Evolutionary conservation across 352 stramenopile genomes (phyloP).

Genomic region (Pythium scleroteichum): DNA sequence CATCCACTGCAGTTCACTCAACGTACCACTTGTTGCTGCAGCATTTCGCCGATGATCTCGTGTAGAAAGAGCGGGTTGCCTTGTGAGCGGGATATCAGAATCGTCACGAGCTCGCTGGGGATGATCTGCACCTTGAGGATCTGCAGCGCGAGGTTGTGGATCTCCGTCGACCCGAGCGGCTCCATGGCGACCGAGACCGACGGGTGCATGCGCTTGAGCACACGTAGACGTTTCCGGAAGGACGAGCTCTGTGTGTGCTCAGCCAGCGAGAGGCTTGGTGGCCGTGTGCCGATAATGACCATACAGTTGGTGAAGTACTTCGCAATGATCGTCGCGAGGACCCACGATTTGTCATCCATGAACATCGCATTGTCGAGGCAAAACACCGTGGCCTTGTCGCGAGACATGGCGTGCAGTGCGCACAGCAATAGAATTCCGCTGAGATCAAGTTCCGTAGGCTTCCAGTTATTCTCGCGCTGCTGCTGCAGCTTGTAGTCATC

Average conservation of each 20-base stretch:
- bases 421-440: conserved; percentile 79
- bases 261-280: conserved; percentile 58
- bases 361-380: conserved; percentile 87
- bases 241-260: conserved; percentile 78
- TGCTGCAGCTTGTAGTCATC: conserved; percentile 31
- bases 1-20: neutral
- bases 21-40: conserved; percentile 68
- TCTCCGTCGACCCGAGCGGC: conserved; percentile 52
- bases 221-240: conserved; percentile 73
- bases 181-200: conserved; percentile 52
- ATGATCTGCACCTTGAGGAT: conserved; percentile 65
- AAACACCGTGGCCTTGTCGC: conserved; percentile 64
- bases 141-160: conserved; percentile 62
- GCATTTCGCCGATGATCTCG: conserved; percentile 86
- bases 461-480: conserved; percentile 56
- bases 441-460: conserved; percentile 60
- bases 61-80: conserved; percentile 83
- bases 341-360: conserved; percentile 88
- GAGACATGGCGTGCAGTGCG: conserved; percentile 75
- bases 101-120: conserved; percentile 54
- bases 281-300: conserved; percentile 67
- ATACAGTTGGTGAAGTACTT: conserved; percentile 89
- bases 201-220: conserved; percentile 66
- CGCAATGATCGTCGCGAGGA: conserved; percentile 72
- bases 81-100: conserved; percentile 75